Conservation (phyloP, 2,329 filamentous ascomycete species). For the Penicillium sclerotigenum region DNA sequence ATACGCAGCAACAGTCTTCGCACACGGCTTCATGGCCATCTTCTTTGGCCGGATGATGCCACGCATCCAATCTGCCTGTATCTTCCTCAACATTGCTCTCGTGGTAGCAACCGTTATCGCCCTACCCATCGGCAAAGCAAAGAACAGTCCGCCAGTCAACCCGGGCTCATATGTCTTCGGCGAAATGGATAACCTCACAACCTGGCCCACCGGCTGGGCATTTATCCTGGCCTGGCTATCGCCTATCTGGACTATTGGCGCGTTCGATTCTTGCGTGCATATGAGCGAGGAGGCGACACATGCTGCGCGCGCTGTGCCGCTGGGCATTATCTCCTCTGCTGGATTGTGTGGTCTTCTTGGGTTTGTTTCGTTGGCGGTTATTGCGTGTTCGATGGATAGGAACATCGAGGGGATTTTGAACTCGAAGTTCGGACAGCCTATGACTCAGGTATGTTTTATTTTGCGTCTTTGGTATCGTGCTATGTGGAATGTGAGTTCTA, state of each 20-base stretch:
- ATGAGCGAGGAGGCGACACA: conserved; percentile 62
- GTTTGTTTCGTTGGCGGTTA: conserved; percentile 56
- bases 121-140: conserved; percentile 47
- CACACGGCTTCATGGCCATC: conserved; percentile 54
- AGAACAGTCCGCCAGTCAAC: conserved; percentile 16
- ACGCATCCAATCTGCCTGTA: conserved; percentile 54
- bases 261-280: conserved; percentile 58
- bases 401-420: conserved; percentile 51
- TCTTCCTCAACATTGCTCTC: conserved; percentile 53
- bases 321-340: conserved; percentile 25
- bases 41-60: conserved; percentile 55
- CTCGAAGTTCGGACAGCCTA: conserved; percentile 57
- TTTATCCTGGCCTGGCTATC: conserved; percentile 61
- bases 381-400: conserved; percentile 56
- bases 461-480: not conserved
- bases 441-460: conserved; percentile 43
- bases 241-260: conserved; percentile 59
- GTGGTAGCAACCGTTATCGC: conserved; percentile 54
- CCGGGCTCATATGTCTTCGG: conserved; percentile 48
- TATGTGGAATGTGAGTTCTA: not conserved
- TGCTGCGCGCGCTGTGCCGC: conserved; percentile 55
- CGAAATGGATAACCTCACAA: conserved; percentile 55
- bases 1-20: conserved; percentile 53
- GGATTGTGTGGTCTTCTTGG: conserved; percentile 48
- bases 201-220: conserved; percentile 57